phyloP scores from a whole-genome alignment of 2,329 filamentous ascomycete species.

The Penicillium sp. region DNA sequence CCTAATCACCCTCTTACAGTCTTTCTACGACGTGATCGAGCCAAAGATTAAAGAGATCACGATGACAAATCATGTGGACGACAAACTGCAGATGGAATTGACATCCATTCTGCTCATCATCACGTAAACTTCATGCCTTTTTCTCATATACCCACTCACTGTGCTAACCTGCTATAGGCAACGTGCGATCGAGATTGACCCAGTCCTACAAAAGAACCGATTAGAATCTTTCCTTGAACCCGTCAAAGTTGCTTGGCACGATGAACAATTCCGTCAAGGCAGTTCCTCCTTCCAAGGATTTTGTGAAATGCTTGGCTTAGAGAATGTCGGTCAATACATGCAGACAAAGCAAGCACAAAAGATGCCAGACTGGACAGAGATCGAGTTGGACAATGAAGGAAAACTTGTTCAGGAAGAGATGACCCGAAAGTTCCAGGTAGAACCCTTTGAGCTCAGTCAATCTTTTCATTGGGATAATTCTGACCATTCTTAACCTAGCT shows the following conservation, averaged over 20 bases:
- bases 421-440: constrained; percentile 70
- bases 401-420: constrained; percentile 76
- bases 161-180: constrained; percentile 56
- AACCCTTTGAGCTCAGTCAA: constrained; percentile 13
- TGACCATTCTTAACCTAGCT: constrained; percentile 45
- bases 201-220: constrained; percentile 68
- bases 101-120: constrained; percentile 93
- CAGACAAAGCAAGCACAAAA: constrained; percentile 70
- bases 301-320: constrained; percentile 75
- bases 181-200: constrained; percentile 74
- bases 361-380: constrained; percentile 78
- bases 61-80: constrained; percentile 71
- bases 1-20: constrained; percentile 47
- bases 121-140: constrained; percentile 52
- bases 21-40: constrained; percentile 85
- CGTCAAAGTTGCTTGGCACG: constrained; percentile 77
- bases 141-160: neutral
- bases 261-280: constrained; percentile 65
- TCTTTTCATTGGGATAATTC: neutral
- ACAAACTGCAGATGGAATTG: constrained; percentile 81
- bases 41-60: constrained; percentile 75
- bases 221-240: constrained; percentile 79
- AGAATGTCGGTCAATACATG: constrained; percentile 79
- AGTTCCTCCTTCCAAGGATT: constrained; percentile 78
- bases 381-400: constrained; percentile 76